Evolutionary conservation across 1,139 yeast species (phyloP).

Genomic region (Hyphopichia khmerensis): DNA sequence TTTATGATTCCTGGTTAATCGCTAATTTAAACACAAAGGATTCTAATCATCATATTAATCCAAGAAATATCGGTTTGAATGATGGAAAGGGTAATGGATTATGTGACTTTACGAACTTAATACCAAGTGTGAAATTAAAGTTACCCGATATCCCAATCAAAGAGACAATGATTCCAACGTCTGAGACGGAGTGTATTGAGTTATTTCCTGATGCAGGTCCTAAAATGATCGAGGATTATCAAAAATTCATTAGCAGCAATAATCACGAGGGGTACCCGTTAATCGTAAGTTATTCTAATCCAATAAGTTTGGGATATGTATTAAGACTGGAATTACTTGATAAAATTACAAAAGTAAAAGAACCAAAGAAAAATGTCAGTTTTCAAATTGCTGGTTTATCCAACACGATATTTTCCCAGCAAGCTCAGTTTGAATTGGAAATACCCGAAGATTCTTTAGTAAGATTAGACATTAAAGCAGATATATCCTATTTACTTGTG

Average conservation of each 20-base stretch:
- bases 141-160: slow-evolving; percentile 35
- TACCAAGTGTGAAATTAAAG: slow-evolving; percentile 26
- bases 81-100: slow-evolving; percentile 44
- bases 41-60: background rate
- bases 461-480: slow-evolving; percentile 17
- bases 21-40: slow-evolving; percentile 23
- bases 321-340: slow-evolving; percentile 24
- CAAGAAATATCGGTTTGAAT: slow-evolving; percentile 16
- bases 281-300: slow-evolving; percentile 24
- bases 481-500: slow-evolving; percentile 21
- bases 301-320: slow-evolving; percentile 37
- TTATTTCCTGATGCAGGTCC: slow-evolving; percentile 25
- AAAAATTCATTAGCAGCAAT: slow-evolving; percentile 26
- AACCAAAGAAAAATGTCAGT: slow-evolving; percentile 14
- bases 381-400: slow-evolving; percentile 24
- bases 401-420: slow-evolving; percentile 21
- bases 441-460: slow-evolving; percentile 8
- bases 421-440: slow-evolving; percentile 23
- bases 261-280: slow-evolving; percentile 47
- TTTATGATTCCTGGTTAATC: slow-evolving; percentile 48
- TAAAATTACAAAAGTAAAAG: slow-evolving; percentile 13
- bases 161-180: slow-evolving; percentile 33
- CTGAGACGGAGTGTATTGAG: slow-evolving; percentile 25
- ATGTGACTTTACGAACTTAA: slow-evolving; percentile 32
- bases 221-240: slow-evolving; percentile 21